phyloP scores from a whole-genome alignment of 441 rosid species.

The Bocquillonia castaneifolia region DNA sequence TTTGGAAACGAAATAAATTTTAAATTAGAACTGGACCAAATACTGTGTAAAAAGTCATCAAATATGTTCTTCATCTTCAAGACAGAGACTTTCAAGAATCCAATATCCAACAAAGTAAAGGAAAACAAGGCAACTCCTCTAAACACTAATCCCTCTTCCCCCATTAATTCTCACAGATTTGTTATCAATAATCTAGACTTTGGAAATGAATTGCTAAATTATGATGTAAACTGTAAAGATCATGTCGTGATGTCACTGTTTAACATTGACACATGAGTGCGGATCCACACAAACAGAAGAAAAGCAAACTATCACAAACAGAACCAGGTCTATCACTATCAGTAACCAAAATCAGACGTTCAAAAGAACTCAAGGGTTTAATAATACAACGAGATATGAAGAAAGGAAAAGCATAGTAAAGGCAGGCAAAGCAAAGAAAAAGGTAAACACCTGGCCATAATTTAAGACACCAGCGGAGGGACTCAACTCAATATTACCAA shows the following conservation, averaged over 20 bases:
- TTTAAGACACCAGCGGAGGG: constrained; percentile 88
- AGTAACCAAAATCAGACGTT: not conserved
- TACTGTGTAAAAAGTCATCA: no score
- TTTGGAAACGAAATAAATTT: no score
- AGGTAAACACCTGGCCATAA: constrained; percentile 99
- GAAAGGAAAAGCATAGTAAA: not conserved
- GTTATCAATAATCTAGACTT: not conserved
- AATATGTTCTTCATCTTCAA: no score
- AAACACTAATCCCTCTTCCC: not conserved
- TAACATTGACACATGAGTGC: not conserved
- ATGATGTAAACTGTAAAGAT: no score
- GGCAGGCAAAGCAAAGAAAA: no score
- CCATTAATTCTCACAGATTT: not conserved
- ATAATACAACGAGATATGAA: no score
- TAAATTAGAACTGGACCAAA: no score
- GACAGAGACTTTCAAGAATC: not conserved
- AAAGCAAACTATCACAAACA: not conserved
- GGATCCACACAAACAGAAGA: not conserved
- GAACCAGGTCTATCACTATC: not conserved
- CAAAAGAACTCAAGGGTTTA: no score
- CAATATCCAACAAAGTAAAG: not conserved
- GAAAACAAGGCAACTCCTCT: not conserved
- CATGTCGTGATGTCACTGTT: no score
- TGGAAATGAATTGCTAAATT: not conserved
- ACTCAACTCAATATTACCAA: constrained; percentile 80